Evolutionary conservation across 495 filamentous ascomycete species (phyloP), one percentile per base, ranked within the genome.

Genomic region (Daldinia grandis): DNA sequence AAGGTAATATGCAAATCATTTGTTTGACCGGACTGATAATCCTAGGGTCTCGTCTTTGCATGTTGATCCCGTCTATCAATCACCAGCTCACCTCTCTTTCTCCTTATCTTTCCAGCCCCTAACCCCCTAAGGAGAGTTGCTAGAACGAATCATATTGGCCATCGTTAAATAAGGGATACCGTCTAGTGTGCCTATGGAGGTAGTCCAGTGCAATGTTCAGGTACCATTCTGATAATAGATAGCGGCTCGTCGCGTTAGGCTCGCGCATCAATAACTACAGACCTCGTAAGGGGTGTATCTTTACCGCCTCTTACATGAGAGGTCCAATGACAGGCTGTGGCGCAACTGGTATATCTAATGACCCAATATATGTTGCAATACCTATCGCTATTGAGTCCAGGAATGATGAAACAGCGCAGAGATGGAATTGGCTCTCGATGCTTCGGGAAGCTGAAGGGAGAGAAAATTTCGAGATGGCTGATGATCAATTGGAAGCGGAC

Each of bases 1-100:
- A 42, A 59, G 56, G 60, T 68, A 50, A 61, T 64, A 72, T 72
- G 64, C 64, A 72, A 61, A 68, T 64, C 64, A 72, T 67, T 47
- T 60, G 62, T 54, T 64, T 44, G 47, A 56, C 27, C 58, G 59
- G 64, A 59, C n/a, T 72, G n/a, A 10, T 28, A 33, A 53, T n/a
- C 27, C 49, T 44, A 19, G 42, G 17, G 42, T 12, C 19, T 24
- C 21, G 49, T 7, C 37, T 62, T 28, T 56, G 19, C 30, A 59
- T 38, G 68, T 62, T 62, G 58, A 71, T 66, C 62, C 40, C 40
- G 62, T 66, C 68, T 63, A 63, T 71, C 68, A 66, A 55, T 53
- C 49, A 37, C 58, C 60, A 53, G 63, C 47, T 58, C 68, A 58
- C 57, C 31, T 50, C 25, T 27, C 15, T 30, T 58, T 42, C 33